A percentile compares a stretch with the other conserved stretches of the same genome.
Evolutionary conservation across 768 basidiomycete genomes (phyloP).

Genomic region (Sutorius australiensis): DNA sequence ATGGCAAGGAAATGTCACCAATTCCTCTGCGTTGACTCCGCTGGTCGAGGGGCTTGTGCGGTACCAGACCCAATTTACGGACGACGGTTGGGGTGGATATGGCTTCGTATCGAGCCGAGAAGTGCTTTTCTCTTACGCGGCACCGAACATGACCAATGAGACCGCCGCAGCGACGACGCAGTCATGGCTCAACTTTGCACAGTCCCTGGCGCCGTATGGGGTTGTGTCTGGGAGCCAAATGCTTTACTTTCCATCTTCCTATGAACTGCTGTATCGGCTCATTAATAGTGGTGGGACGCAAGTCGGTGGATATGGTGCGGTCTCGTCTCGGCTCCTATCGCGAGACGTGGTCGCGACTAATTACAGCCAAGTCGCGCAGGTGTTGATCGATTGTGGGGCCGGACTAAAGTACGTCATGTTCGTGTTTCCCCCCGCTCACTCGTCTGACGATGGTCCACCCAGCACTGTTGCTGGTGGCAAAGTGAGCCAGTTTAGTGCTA

Average conservation of each 20-base stretch:
- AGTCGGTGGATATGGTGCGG: conserved; percentile 17
- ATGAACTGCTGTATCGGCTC: conserved; percentile 17
- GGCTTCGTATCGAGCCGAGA: not conserved
- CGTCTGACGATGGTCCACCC: conserved; percentile 6
- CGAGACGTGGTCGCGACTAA: conserved; percentile 24
- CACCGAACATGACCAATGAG: conserved; percentile 34
- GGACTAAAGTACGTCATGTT: conserved; percentile 6
- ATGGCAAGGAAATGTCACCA: conserved; percentile 31
- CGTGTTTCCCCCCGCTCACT: too few relatives aligned
- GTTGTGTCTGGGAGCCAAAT: conserved; percentile 29
- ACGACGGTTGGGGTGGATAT: conserved; percentile 46
- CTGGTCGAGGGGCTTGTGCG: conserved; percentile 35
- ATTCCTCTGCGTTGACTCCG: conserved; percentile 23
- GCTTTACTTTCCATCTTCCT: conserved; percentile 21
- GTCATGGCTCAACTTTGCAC: conserved; percentile 29
- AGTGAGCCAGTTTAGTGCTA: conserved; percentile 34
- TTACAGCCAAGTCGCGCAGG: conserved; percentile 22
- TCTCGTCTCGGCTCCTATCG: conserved; percentile 32
- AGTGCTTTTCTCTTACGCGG: conserved; percentile 3
- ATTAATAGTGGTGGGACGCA: conserved; percentile 2
- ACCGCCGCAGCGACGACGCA: conserved; percentile 32
- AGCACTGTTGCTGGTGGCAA: conserved; percentile 46
- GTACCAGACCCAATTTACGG: conserved; percentile 34
- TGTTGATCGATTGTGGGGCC: conserved; percentile 5
- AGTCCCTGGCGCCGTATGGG: not conserved